These are phyloP conservation scores for Aristolochia contorta DNA, from an alignment of 164 flowering plant species.

Conservation along the genomic window DNA sequence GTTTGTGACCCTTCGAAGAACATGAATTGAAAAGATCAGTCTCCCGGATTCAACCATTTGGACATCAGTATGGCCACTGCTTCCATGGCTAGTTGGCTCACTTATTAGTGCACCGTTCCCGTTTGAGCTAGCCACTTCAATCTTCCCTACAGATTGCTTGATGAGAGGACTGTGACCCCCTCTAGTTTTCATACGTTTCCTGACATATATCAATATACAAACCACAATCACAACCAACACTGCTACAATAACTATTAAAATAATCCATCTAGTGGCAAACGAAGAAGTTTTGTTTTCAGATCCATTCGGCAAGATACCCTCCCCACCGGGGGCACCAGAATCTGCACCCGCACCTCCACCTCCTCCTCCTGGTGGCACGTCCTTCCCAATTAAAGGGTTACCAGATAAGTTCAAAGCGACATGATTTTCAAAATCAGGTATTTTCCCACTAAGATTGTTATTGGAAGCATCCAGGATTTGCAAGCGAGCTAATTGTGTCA, in stretches of 20 bases:
- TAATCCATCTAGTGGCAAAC: not conserved
- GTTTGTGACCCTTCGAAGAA: slow-evolving; percentile 36
- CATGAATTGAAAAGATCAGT: slow-evolving; percentile 30
- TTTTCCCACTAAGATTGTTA: slow-evolving; percentile 39
- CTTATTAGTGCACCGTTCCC: slow-evolving; percentile 18
- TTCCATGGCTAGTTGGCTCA: slow-evolving; percentile 21
- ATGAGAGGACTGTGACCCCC: slow-evolving; percentile 8
- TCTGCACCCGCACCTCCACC: not conserved
- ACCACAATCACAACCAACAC: not conserved
- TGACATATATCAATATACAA: slow-evolving; percentile 1
- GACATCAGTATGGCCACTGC: slow-evolving; percentile 18
- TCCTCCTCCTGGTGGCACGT: slow-evolving; percentile 7
- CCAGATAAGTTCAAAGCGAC: slow-evolving; percentile 27
- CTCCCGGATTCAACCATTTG: slow-evolving; percentile 29
- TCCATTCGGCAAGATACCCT: not conserved
- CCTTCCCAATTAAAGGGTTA: slow-evolving; percentile 29
- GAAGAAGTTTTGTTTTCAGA: not conserved
- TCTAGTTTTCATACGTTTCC: slow-evolving; percentile 8
- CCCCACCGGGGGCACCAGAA: not conserved
- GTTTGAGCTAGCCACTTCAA: slow-evolving; percentile 6
- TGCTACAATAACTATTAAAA: not conserved
- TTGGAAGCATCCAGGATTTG: slow-evolving; percentile 44
- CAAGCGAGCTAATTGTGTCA: slow-evolving; percentile 27
- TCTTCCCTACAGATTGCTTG: slow-evolving; percentile 10
- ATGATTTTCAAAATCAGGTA: slow-evolving; percentile 20